These are phyloP conservation scores for Microdochium trichocladiopsis DNA, from an alignment of 2,329 filamentous ascomycete genomes.

Conservation along the genomic window DNA sequence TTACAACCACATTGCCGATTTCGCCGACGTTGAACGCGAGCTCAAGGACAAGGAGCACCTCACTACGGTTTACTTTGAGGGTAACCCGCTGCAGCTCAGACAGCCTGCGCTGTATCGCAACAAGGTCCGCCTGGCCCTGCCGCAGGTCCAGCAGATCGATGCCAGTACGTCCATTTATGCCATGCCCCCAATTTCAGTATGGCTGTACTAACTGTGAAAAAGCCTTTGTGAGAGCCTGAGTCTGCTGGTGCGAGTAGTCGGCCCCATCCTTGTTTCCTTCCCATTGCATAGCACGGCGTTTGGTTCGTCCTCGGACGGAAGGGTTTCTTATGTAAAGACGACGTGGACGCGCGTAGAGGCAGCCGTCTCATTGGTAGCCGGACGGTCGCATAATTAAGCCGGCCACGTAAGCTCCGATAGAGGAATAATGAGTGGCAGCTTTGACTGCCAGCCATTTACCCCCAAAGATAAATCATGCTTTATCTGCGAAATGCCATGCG, in stretches of 20 bases:
- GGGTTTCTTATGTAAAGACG: slow-evolving; percentile 3
- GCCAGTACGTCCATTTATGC: slow-evolving; percentile 64
- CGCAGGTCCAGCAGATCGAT: slow-evolving; percentile 89
- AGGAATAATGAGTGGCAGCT: background rate
- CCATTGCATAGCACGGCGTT: slow-evolving; percentile 23
- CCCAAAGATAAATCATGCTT: no score
- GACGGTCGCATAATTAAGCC: no score
- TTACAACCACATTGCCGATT: slow-evolving; percentile 75
- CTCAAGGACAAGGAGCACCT: slow-evolving; percentile 72
- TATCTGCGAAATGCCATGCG: no score
- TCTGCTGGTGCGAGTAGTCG: background rate
- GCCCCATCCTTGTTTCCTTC: background rate
- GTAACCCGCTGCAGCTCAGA: slow-evolving; percentile 77
- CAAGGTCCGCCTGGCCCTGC: slow-evolving; percentile 82
- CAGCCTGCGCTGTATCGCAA: slow-evolving; percentile 86
- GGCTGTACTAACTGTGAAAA: background rate
- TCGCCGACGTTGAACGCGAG: slow-evolving; percentile 73
- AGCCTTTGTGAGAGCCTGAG: slow-evolving; percentile 20
- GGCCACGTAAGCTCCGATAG: background rate
- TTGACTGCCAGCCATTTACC: background rate
- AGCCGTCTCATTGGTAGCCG: no score
- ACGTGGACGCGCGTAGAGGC: background rate
- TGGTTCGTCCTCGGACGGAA: background rate
- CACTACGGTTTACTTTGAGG: slow-evolving; percentile 93
- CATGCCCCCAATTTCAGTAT: background rate